Conservation (phyloP, 805 yeast genomes). For the Tetrapisispora fleetii region DNA sequence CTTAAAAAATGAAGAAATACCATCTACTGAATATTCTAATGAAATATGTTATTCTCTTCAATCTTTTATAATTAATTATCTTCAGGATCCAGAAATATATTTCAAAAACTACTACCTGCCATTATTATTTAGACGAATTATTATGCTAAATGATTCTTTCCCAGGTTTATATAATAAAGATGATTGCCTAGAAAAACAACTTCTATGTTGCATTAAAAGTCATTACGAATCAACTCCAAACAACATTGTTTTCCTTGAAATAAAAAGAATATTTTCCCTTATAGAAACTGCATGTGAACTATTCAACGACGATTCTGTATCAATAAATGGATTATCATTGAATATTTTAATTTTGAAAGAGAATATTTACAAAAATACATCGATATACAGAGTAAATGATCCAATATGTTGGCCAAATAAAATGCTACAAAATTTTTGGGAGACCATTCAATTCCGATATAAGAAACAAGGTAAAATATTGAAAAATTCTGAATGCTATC, state of each 20-base stretch:
- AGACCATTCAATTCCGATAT: background rate
- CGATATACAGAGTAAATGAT: background rate
- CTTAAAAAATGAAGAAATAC: background rate
- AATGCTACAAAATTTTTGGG: background rate
- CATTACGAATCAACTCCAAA: background rate
- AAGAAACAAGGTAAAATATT: background rate
- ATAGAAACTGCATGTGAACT: background rate
- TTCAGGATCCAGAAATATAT: background rate
- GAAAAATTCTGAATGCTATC: background rate
- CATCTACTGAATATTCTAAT: background rate
- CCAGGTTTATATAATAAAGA: background rate
- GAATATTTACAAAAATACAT: background rate
- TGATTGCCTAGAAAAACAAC: background rate
- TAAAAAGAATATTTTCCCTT: background rate
- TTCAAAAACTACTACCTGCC: conserved; percentile 1
- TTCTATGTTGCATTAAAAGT: background rate
- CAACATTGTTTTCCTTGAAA: background rate
- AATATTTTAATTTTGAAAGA: background rate
- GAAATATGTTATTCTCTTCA: background rate
- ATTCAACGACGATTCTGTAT: background rate
- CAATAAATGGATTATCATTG: background rate
- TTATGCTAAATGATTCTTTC: background rate
- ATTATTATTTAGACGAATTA: background rate
- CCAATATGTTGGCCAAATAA: background rate
- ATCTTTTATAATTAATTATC: background rate